Conservation (phyloP, 345 rosid genomes). For the Kandelia obovata region DNA sequence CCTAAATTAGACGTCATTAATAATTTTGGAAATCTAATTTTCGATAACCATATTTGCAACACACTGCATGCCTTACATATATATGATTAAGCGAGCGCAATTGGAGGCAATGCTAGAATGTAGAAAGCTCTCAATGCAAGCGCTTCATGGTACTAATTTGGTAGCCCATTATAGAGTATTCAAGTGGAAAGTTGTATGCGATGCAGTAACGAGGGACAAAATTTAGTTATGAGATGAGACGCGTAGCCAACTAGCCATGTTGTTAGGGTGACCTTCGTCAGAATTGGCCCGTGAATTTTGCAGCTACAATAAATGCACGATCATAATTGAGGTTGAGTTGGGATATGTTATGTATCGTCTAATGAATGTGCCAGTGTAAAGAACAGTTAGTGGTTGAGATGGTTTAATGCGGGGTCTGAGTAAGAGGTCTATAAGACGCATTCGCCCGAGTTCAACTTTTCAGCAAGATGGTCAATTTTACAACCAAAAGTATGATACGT, state of each 20-base stretch:
- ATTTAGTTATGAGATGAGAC: too few relatives aligned
- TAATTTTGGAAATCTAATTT: too few relatives aligned
- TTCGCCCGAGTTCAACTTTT: neutral
- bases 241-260: too few relatives aligned
- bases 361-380: conserved; percentile 17
- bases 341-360: neutral
- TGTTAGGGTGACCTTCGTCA: neutral
- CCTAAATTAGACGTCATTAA: neutral
- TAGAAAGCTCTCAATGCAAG: too few relatives aligned
- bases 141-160: too few relatives aligned
- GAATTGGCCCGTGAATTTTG: neutral
- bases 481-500: conserved; percentile 30
- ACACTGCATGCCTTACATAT: too few relatives aligned
- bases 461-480: neutral
- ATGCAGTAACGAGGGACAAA: too few relatives aligned
- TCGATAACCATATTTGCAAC: too few relatives aligned
- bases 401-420: conserved; percentile 28
- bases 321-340: neutral
- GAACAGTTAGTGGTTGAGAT: conserved; percentile 41
- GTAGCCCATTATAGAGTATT: too few relatives aligned
- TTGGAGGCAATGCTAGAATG: too few relatives aligned
- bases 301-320: neutral
- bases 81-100: too few relatives aligned
- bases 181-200: too few relatives aligned
- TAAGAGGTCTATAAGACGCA: conserved; percentile 19